Evolutionary conservation across 129 eudicot genomes (phyloP).

Genomic region (Smallanthus sonchifolius): DNA sequence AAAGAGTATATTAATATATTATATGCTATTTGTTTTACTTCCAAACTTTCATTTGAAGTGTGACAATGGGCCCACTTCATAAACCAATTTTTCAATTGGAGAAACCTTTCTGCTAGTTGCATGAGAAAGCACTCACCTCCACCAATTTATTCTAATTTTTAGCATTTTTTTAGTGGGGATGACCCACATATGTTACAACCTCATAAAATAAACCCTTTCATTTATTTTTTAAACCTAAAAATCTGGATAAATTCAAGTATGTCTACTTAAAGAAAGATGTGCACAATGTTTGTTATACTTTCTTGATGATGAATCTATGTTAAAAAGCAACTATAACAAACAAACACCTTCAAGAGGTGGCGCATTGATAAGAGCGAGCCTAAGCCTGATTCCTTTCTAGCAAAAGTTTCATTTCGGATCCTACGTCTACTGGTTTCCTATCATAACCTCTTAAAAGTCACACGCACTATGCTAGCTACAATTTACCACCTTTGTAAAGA

Average conservation of each 20-base stretch:
- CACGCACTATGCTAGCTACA: not conserved
- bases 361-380: too few species aligned
- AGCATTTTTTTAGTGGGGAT: constrained; percentile 17
- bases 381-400: too few species aligned
- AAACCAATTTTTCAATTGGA: constrained; percentile 21
- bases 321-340: not conserved
- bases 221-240: not conserved
- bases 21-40: constrained; percentile 6
- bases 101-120: constrained; percentile 50
- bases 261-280: constrained; percentile 1
- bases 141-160: constrained; percentile 28
- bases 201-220: constrained; percentile 4
- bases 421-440: too few species aligned
- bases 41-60: not conserved
- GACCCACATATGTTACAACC: constrained; percentile 33
- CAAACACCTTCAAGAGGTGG: not conserved
- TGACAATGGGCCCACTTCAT: constrained; percentile 26
- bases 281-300: not conserved
- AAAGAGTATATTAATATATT: not conserved
- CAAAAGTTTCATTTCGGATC: too few species aligned
- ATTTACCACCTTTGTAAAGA: not conserved
- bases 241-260: not conserved
- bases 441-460: not conserved
- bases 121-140: constrained; percentile 35
- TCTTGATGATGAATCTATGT: not conserved